phyloP scores from a whole-genome alignment of 345 rosid genomes.

The Aegle marmelos region DNA sequence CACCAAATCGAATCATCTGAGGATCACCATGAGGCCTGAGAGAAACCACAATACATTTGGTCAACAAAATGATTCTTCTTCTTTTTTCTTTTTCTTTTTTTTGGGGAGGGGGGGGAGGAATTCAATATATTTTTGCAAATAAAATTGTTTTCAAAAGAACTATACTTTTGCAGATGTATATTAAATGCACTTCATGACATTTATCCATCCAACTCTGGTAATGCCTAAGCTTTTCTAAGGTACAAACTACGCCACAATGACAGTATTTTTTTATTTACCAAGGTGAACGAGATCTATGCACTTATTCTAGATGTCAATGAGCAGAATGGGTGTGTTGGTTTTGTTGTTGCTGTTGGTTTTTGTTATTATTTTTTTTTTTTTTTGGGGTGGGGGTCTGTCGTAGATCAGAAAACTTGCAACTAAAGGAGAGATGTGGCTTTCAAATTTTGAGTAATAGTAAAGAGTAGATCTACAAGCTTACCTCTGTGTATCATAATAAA shows the following conservation, averaged over 20 bases:
- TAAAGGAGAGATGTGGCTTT: background rate
- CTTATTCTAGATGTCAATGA: background rate
- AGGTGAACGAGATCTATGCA: background rate
- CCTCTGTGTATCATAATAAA: background rate
- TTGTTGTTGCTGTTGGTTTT: too few relatives aligned
- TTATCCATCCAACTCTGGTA: background rate
- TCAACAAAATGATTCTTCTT: conserved; percentile 14
- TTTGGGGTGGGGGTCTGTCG: background rate
- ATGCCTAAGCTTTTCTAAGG: background rate
- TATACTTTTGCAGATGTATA: background rate
- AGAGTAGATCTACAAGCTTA: background rate
- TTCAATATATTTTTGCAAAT: background rate
- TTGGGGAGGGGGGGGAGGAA: background rate
- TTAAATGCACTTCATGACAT: background rate
- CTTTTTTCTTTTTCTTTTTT: too few relatives aligned
- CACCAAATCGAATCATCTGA: conserved; percentile 94
- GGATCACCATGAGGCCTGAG: conserved; percentile 97
- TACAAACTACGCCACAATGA: background rate
- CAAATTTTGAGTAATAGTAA: conserved; percentile 14
- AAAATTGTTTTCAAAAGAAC: background rate
- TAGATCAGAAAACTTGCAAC: background rate
- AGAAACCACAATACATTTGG: conserved; percentile 20
- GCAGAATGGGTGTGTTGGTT: background rate
- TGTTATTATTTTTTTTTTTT: too few relatives aligned
- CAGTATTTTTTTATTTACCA: background rate